Percentiles rank a stretch among this genome's conserved stretches.
Evolutionary conservation across 805 yeast genomes (phyloP).

Genomic region (Yarrowia sp.): DNA sequence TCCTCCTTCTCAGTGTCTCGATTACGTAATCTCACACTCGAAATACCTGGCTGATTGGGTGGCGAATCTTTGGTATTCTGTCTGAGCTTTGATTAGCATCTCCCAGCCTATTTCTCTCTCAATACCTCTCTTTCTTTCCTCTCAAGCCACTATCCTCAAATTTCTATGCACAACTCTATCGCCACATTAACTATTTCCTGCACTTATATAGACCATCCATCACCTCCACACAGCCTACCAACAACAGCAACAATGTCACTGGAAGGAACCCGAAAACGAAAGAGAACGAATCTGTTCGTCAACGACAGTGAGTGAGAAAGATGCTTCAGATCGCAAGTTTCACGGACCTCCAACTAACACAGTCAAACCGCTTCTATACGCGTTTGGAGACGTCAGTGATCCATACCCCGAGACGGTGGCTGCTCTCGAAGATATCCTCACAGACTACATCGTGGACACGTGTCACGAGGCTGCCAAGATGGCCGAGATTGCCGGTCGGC

Average conservation of each 20-base stretch:
- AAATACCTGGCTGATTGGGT: too few species aligned
- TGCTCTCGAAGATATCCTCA: conserved; percentile 62
- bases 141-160: too few species aligned
- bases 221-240: not conserved
- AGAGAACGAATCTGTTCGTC: conserved; percentile 45
- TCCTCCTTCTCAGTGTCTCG: too few species aligned
- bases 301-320: conserved; percentile 42
- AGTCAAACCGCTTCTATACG: conserved; percentile 58
- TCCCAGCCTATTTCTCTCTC: too few species aligned
- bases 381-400: conserved; percentile 67
- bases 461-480: conserved; percentile 52
- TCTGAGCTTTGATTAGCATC: too few species aligned
- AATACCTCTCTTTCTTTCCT: not conserved
- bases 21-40: too few species aligned
- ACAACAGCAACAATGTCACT: conserved; percentile 13
- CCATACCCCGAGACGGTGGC: conserved; percentile 66
- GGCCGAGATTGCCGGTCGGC: conserved; percentile 52
- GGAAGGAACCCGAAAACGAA: conserved; percentile 33
- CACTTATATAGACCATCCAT: not conserved
- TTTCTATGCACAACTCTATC: not conserved
- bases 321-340: too few species aligned
- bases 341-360: not conserved
- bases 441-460: conserved; percentile 60
- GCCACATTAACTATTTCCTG: not conserved
- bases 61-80: too few species aligned